Evolutionary conservation across 768 basidiomycete genomes (phyloP).

Genomic region (Pulveroboletus sp.): DNA sequence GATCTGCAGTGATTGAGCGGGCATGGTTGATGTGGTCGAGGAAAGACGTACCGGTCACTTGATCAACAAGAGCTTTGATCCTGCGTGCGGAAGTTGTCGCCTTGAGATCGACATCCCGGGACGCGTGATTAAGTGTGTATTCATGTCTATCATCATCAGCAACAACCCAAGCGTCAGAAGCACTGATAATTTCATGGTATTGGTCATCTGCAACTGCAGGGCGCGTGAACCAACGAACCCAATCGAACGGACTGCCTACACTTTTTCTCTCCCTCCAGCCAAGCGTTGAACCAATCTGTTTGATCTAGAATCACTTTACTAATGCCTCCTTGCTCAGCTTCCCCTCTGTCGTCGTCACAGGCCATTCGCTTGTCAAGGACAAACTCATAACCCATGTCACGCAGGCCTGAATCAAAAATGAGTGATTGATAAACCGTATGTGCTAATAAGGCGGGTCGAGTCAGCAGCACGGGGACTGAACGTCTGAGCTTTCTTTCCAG

Average conservation of each 20-base stretch:
- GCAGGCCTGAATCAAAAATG: slow-evolving; percentile 76
- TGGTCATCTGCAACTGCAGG: slow-evolving; percentile 79
- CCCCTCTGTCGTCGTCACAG: slow-evolving; percentile 16
- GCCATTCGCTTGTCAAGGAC: slow-evolving; percentile 22
- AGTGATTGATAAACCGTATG: slow-evolving; percentile 95
- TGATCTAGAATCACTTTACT: slow-evolving; percentile 80
- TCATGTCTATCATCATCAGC: slow-evolving; percentile 60
- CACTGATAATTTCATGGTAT: slow-evolving; percentile 79
- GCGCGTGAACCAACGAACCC: not conserved
- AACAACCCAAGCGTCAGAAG: slow-evolving; percentile 84
- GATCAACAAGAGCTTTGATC: slow-evolving; percentile 83
- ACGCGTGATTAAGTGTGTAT: slow-evolving; percentile 27
- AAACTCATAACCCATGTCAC: slow-evolving; percentile 70
- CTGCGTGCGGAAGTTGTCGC: slow-evolving; percentile 84
- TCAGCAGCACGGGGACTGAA: slow-evolving; percentile 69
- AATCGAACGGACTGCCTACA: slow-evolving; percentile 51
- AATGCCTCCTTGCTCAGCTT: slow-evolving; percentile 66
- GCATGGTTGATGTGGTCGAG: not conserved
- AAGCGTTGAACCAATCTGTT: slow-evolving; percentile 86
- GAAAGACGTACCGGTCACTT: slow-evolving; percentile 71
- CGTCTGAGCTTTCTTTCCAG: slow-evolving; percentile 72
- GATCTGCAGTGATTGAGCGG: slow-evolving; percentile 49
- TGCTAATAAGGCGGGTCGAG: slow-evolving; percentile 82
- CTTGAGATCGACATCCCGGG: slow-evolving; percentile 41
- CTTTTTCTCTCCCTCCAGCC: slow-evolving; percentile 85